Evolutionary conservation across 2,329 filamentous ascomycete genomes (phyloP), one percentile per base, ranked within the genome.

Genomic region (Stachybotrys chartarum): DNA sequence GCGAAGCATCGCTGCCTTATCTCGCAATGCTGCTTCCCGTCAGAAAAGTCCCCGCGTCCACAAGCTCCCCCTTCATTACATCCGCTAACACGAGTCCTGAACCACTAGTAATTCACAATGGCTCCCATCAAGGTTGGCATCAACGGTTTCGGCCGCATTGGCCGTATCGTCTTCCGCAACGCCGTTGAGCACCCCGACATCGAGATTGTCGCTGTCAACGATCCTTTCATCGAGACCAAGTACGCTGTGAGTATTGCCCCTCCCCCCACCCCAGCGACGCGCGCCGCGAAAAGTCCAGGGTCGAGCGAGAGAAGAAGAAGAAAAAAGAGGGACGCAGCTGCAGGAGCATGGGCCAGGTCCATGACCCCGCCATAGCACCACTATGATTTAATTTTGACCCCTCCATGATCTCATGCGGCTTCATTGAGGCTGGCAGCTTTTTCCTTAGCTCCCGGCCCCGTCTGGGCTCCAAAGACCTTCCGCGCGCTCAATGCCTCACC

Each of bases 111-210:
- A 54, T 58, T 24, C 68, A 71, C 61, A 66, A 75, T 75, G 73
- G 68, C 72, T 73, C 70, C 72, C 73, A 75, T 81, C 74, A 84
- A 95, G 86, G 90, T 95, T 75, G 91, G 91, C 77, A 97, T 96
- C 88, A 97, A 97, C 88, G 93, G 94, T 78, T 99, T 99, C 84
- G 94, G 94, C 82, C 92, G 94, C 79, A 99, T 99, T 79, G 94
- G 94, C 72, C 90, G 94, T 77, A 97, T 99, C 77, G 87, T 97
- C 83, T 94, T 97, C 89, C 91, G 93, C 82, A 97, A 97, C 82
- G 90, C 93, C 70, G 75, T 95, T 73, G 88, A 95, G 85, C 88
- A 93, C 80, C 78, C 83, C 69, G 88, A 95, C 58, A 89, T 97
- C 73, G 84, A 96, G 70, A 83, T 99, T 70, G 91, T 97, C 70